These are phyloP conservation scores for Stephania yunnanensis DNA, from an alignment of 164 flowering plant species.

Conservation along the genomic window DNA sequence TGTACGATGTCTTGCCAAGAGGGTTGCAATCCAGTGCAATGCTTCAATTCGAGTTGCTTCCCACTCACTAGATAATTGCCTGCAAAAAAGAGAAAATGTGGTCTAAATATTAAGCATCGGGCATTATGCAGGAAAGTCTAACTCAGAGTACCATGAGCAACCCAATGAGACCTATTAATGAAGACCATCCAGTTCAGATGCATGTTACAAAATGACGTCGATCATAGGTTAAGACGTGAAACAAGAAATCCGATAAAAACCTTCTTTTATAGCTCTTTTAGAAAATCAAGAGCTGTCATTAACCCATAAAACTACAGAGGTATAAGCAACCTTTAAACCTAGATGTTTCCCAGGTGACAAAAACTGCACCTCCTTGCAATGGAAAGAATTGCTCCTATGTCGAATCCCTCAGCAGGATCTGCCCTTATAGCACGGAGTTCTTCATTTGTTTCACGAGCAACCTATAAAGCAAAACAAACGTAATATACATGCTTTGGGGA, in stretches of 20 bases:
- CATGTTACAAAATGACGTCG: neutral
- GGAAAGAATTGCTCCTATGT: constrained; percentile 80
- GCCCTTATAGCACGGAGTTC: constrained; percentile 80
- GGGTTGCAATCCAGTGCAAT: constrained; percentile 84
- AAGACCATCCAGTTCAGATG: neutral
- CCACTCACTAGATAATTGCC: constrained; percentile 79
- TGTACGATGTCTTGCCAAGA: constrained; percentile 66
- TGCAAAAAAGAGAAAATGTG: constrained; percentile 21
- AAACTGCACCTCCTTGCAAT: constrained; percentile 81
- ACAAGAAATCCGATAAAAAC: constrained; percentile 1
- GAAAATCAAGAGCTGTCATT: constrained; percentile 10
- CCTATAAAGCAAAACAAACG: constrained; percentile 31
- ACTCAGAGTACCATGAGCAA: constrained; percentile 6
- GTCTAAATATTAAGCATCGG: neutral
- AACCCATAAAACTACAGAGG: constrained; percentile 14
- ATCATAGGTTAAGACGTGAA: neutral
- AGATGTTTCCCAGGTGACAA: constrained; percentile 23
- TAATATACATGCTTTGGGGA: neutral
- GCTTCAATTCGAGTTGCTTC: constrained; percentile 94
- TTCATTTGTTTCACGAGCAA: constrained; percentile 97
- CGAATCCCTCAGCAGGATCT: constrained; percentile 86
- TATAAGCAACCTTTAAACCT: constrained; percentile 23
- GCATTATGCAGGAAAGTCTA: neutral
- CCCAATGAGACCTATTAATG: constrained; percentile 4
- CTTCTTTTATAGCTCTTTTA: constrained; percentile 5